phyloP scores from a whole-genome alignment of 306 rosid genomes.

The Pachyrhizus erosus region DNA sequence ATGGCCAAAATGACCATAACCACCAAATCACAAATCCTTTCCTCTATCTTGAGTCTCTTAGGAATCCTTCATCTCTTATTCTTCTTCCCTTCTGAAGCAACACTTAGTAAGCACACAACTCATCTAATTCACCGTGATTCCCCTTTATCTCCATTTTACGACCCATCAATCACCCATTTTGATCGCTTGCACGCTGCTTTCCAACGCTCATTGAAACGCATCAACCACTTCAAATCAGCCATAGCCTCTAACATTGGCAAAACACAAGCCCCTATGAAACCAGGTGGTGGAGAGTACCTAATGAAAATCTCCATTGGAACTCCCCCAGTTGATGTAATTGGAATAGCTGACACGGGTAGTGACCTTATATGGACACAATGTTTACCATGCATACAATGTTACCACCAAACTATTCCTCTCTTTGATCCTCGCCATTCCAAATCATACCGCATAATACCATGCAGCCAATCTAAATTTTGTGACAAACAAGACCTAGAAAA shows the following conservation, averaged over 20 bases:
- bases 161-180: conserved; percentile 45
- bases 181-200: conserved; percentile 50
- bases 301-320: conserved; percentile 66
- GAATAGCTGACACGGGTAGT: conserved; percentile 70
- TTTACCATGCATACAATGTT: conserved; percentile 59
- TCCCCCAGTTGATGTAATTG: conserved; percentile 50
- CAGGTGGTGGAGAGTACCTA: conserved; percentile 57
- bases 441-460: conserved; percentile 44
- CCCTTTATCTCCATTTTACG: conserved; percentile 52
- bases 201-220: conserved; percentile 55
- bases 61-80: not conserved
- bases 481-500: not conserved
- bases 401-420: conserved; percentile 54
- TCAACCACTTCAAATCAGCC: conserved; percentile 14
- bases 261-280: conserved; percentile 35
- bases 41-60: not conserved
- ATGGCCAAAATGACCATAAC: not conserved
- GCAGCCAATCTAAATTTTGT: conserved; percentile 45
- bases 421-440: conserved; percentile 56
- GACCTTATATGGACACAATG: conserved; percentile 75
- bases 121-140: conserved; percentile 64
- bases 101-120: conserved; percentile 17
- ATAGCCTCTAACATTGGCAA: not conserved
- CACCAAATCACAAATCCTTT: not conserved
- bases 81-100: not conserved